These are phyloP conservation scores for Carex arenaria DNA, from an alignment of 202 grass and related monocot genomes.

Conservation along the genomic window DNA sequence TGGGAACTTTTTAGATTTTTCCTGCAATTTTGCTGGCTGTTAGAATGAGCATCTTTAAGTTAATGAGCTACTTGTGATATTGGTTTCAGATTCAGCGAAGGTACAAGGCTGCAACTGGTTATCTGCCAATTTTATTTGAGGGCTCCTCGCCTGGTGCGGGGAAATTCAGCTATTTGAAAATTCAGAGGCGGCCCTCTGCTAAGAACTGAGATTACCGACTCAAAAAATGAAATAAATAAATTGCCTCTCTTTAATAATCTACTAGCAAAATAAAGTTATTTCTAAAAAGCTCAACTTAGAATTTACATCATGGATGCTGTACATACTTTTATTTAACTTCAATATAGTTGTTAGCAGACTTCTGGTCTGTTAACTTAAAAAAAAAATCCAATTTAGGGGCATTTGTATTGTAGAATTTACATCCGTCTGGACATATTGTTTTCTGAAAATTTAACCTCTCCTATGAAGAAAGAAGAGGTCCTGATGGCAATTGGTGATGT, in stretches of 20 bases:
- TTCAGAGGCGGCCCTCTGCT: conserved; percentile 30
- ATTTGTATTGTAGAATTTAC: neutral
- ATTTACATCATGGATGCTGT: neutral
- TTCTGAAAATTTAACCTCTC: neutral
- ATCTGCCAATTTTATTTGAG: conserved; percentile 75
- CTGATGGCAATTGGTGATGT: neutral
- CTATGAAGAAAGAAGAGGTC: neutral
- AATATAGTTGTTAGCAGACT: no score
- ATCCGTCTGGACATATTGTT: neutral
- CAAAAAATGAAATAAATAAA: conserved; percentile 17
- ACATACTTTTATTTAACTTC: neutral
- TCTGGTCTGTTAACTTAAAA: no score
- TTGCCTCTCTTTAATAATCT: neutral
- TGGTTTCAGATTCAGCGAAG: conserved; percentile 76
- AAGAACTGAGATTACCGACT: neutral
- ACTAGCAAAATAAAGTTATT: neutral
- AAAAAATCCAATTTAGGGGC: neutral
- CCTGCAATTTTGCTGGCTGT: neutral
- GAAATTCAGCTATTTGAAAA: conserved; percentile 82
- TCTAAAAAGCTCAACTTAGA: neutral
- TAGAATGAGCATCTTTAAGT: neutral
- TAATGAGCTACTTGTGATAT: conserved; percentile 3
- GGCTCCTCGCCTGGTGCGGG: conserved; percentile 81
- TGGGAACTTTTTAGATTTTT: neutral
- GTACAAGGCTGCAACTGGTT: conserved; percentile 82